Evolutionary conservation across 306 rosid genomes (phyloP).

Genomic region (Astragalus membranaceus): DNA sequence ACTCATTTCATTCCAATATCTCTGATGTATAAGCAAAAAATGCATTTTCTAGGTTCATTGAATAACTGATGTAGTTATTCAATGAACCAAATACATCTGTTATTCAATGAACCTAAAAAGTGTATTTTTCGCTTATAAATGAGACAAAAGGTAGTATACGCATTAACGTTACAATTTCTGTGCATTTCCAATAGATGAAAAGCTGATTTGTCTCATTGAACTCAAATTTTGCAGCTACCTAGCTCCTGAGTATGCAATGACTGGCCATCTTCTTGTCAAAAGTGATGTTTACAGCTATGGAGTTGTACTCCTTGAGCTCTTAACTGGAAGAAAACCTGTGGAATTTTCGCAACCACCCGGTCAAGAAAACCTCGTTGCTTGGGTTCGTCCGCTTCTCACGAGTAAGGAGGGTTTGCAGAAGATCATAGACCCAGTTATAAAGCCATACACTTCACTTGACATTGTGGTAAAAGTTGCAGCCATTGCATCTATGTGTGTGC

Average conservation of each 20-base stretch:
- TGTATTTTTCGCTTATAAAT: no score
- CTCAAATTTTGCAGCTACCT: slow-evolving; percentile 53
- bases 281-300: slow-evolving; percentile 96
- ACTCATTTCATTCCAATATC: not conserved
- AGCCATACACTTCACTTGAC: slow-evolving; percentile 36
- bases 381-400: slow-evolving; percentile 82
- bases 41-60: no score
- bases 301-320: slow-evolving; percentile 83
- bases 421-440: slow-evolving; percentile 56
- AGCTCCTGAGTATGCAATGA: slow-evolving; percentile 96
- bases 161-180: not conserved
- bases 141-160: no score
- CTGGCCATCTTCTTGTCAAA: slow-evolving; percentile 86
- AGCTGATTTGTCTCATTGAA: slow-evolving; percentile 1
- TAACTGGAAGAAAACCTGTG: slow-evolving; percentile 87
- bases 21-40: not conserved
- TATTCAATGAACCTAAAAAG: no score
- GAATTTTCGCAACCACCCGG: slow-evolving; percentile 76
- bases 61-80: no score
- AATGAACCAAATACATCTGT: no score
- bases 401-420: slow-evolving; percentile 60
- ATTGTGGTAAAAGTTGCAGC: slow-evolving; percentile 69
- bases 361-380: slow-evolving; percentile 78
- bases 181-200: not conserved
- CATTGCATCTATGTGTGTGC: slow-evolving; percentile 91